Evolutionary conservation across 345 rosid species (phyloP).

Genomic region (Luvunga scandens): DNA sequence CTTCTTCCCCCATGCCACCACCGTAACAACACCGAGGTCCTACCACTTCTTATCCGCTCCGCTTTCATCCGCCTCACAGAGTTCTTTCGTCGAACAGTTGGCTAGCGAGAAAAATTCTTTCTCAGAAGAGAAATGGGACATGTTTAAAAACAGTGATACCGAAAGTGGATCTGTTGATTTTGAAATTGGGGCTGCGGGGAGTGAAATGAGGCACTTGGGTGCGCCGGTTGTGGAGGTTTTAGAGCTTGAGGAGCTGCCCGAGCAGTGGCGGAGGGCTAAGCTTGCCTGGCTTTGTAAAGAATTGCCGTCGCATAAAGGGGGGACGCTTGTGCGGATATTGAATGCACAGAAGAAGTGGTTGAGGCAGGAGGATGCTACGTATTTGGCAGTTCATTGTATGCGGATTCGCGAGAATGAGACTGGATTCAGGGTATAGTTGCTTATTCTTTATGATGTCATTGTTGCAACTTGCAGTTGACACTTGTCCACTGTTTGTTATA

Average conservation of each 20-base stretch:
- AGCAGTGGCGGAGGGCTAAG: constrained; percentile 83
- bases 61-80: constrained; percentile 14
- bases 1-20: constrained; percentile 11
- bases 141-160: neutral
- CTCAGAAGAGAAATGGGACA: constrained; percentile 20
- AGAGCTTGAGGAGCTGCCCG: constrained; percentile 72
- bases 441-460: neutral
- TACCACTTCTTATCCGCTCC: neutral
- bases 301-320: constrained; percentile 68
- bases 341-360: constrained; percentile 88
- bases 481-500: neutral
- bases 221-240: constrained; percentile 52
- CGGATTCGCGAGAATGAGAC: constrained; percentile 85
- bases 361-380: constrained; percentile 79
- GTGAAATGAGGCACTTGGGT: constrained; percentile 41
- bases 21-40: neutral
- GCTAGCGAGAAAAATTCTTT: constrained; percentile 13
- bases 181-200: constrained; percentile 27
- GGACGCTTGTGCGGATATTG: constrained; percentile 60
- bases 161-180: constrained; percentile 18
- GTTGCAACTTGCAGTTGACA: neutral
- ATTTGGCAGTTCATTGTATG: constrained; percentile 62
- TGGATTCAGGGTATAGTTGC: constrained; percentile 52
- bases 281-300: constrained; percentile 94
- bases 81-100: constrained; percentile 54